Conservation (phyloP, 495 filamentous ascomycete genomes). For the Penicillium roqueforti region DNA sequence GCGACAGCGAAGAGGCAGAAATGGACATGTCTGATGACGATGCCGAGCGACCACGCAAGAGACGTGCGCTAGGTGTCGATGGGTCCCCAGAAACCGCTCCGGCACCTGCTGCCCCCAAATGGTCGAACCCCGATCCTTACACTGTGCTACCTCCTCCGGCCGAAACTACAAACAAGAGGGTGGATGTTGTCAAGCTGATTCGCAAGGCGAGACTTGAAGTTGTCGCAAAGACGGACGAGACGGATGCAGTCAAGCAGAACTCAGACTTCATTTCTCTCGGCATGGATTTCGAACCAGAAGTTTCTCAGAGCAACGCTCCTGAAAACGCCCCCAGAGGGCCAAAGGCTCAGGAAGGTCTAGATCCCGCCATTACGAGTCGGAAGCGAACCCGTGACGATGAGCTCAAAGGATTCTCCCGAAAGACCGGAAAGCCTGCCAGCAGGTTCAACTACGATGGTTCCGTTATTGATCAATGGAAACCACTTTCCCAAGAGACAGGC, state of each 20-base stretch:
- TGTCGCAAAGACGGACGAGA: slow-evolving; percentile 33
- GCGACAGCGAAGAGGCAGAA: slow-evolving; percentile 66
- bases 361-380: slow-evolving; percentile 44
- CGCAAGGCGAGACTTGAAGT: slow-evolving; percentile 67
- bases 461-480: slow-evolving; percentile 56
- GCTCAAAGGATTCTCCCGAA: slow-evolving; percentile 49
- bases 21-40: slow-evolving; percentile 58
- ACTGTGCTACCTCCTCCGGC: slow-evolving; percentile 73
- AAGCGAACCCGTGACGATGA: slow-evolving; percentile 71
- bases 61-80: slow-evolving; percentile 50
- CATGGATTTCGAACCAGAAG: slow-evolving; percentile 49
- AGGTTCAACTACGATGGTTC: slow-evolving; percentile 42
- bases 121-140: slow-evolving; percentile 94
- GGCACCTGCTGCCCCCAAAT: slow-evolving; percentile 54
- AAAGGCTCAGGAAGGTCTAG: slow-evolving; percentile 13
- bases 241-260: slow-evolving; percentile 55
- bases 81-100: slow-evolving; percentile 22
- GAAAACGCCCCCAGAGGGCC: slow-evolving; percentile 36
- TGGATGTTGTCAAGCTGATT: slow-evolving; percentile 82
- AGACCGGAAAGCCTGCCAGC: slow-evolving; percentile 40
- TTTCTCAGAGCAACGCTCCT: slow-evolving; percentile 23
- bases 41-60: slow-evolving; percentile 45
- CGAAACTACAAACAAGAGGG: slow-evolving; percentile 58
- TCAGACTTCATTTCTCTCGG: slow-evolving; percentile 85
- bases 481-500: slow-evolving; percentile 37